These are phyloP conservation scores for Voacanga thouarsii DNA, from an alignment of 257 asterid genomes.

Conservation along the genomic window DNA sequence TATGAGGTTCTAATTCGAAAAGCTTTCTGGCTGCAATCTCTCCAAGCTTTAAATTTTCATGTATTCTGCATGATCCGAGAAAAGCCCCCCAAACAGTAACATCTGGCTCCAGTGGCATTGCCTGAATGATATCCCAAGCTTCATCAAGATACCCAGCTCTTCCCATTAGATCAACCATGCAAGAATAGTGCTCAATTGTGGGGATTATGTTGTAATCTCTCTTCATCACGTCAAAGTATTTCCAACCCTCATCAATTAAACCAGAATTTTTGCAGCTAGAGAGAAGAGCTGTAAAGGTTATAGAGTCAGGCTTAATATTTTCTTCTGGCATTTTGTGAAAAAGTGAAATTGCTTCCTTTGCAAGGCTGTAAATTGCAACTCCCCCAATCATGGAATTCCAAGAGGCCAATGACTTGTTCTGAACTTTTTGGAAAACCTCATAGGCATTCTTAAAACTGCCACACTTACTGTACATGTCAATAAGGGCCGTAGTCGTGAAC, in stretches of 20 bases:
- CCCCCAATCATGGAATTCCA: conserved; percentile 69
- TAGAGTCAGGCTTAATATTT: conserved; percentile 47
- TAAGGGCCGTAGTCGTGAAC: conserved; percentile 50
- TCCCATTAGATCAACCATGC: conserved; percentile 72
- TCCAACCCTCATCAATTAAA: conserved; percentile 49
- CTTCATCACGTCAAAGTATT: conserved; percentile 48
- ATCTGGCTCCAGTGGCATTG: conserved; percentile 54
- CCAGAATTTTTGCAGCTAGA: conserved; percentile 53
- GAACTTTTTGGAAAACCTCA: conserved; percentile 30
- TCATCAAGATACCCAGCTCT: conserved; percentile 59
- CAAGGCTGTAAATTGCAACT: conserved; percentile 38
- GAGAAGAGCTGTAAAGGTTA: conserved; percentile 62
- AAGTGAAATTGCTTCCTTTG: conserved; percentile 43
- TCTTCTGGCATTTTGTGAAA: conserved; percentile 42
- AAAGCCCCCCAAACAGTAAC: conserved; percentile 60
- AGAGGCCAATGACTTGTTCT: conserved; percentile 40
- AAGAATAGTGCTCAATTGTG: conserved; percentile 56
- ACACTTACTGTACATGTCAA: conserved; percentile 57
- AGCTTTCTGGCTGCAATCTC: conserved; percentile 52
- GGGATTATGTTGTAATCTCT: conserved; percentile 40
- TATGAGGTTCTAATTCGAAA: conserved; percentile 48
- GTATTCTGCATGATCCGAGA: conserved; percentile 50
- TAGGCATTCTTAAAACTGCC: conserved; percentile 49
- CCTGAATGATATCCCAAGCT: conserved; percentile 54
- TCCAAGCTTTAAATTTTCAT: conserved; percentile 42